phyloP scores from a whole-genome alignment of 768 basidiomycete species.

The Boletales sp. region DNA sequence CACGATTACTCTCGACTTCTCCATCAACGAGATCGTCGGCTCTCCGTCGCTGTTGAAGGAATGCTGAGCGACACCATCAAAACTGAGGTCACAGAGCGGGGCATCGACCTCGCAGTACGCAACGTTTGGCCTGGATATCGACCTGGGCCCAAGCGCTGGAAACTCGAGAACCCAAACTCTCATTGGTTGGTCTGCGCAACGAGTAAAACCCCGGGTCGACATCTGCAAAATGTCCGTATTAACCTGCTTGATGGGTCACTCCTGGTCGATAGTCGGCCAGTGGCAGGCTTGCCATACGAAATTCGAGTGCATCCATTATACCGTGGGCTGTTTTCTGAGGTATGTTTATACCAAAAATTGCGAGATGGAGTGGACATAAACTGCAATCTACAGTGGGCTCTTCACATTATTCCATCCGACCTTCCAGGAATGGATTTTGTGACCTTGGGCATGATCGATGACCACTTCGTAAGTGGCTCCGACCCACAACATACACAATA shows the following conservation, averaged over 20 bases:
- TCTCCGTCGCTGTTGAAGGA: conserved; percentile 18
- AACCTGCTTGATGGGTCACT: conserved; percentile 1
- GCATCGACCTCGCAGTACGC: conserved; percentile 11
- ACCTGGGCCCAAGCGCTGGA: conserved; percentile 6
- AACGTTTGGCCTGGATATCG: conserved; percentile 8
- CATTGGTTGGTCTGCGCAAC: conserved; percentile 11
- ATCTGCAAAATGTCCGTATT: conserved; percentile 10
- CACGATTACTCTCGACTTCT: conserved; percentile 1
- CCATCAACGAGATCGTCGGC: conserved; percentile 21
- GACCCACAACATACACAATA: neutral
- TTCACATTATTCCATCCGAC: conserved; percentile 5
- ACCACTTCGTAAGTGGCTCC: conserved; percentile 6
- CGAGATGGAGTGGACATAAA: neutral
- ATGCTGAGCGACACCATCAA: neutral
- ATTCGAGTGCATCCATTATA: too few relatives aligned
- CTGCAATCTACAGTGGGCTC: neutral
- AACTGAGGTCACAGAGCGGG: neutral
- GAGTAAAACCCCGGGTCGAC: conserved; percentile 8
- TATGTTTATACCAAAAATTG: too few relatives aligned
- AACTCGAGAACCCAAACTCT: neutral
- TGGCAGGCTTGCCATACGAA: too few relatives aligned
- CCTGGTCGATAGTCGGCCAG: too few relatives aligned
- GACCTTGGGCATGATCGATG: neutral
- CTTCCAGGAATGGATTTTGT: conserved; percentile 15
- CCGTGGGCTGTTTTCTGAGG: too few relatives aligned